phyloP scores from a whole-genome alignment of 139 green algal genomes.

The Gonium pectorale region DNA sequence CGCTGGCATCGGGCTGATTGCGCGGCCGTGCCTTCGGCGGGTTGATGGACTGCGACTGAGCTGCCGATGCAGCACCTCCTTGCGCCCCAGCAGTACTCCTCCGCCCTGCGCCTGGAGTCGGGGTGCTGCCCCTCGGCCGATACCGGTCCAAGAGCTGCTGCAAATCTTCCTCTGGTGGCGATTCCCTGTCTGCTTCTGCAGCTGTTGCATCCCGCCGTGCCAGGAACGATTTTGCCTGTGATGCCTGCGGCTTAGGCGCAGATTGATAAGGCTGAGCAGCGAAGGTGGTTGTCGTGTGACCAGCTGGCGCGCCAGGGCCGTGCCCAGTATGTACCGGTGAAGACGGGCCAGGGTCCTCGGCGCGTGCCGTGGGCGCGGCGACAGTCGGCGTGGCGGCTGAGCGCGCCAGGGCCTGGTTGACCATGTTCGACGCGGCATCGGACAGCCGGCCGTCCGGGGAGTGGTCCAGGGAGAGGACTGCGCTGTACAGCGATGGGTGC shows the following conservation, averaged over 20 bases:
- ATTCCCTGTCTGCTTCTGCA: background rate
- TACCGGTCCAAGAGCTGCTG: too few species aligned
- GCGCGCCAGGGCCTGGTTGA: background rate
- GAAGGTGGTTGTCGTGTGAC: slow-evolving; percentile 26
- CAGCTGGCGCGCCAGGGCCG: background rate
- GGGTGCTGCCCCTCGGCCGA: too few species aligned
- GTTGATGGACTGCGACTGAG: too few species aligned
- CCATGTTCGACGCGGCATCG: background rate
- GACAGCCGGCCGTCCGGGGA: slow-evolving; percentile 1
- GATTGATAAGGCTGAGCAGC: too few species aligned
- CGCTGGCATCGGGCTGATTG: too few species aligned
- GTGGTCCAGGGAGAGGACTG: slow-evolving; percentile 7
- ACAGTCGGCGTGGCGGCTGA: background rate
- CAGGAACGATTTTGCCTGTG: background rate
- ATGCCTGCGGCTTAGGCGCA: background rate
- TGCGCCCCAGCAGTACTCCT: too few species aligned
- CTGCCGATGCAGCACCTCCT: too few species aligned
- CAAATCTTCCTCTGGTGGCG: too few species aligned
- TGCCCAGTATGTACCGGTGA: too few species aligned
- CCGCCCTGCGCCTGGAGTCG: too few species aligned
- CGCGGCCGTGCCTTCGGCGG: too few species aligned
- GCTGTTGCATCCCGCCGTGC: too few species aligned
- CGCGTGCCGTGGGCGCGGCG: background rate
- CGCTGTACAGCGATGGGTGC: slow-evolving; percentile 9
- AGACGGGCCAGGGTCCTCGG: background rate